These are phyloP conservation scores for Mycena maculata DNA, from an alignment of 768 basidiomycete species.

Conservation along the genomic window DNA sequence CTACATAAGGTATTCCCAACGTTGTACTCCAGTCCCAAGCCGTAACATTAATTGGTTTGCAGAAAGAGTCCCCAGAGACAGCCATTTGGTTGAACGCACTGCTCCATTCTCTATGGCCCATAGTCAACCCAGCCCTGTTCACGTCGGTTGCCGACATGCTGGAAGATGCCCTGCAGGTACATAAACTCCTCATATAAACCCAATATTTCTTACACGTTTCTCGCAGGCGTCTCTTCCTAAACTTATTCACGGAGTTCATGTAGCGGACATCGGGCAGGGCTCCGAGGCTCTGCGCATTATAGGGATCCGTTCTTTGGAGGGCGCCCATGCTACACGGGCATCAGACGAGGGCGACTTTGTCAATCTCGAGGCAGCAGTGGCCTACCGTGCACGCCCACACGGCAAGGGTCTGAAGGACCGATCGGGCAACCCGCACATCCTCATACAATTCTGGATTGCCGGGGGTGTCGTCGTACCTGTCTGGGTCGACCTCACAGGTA, in stretches of 20 bases:
- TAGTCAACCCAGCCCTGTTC: conserved; percentile 78
- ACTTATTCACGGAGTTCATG: conserved; percentile 69
- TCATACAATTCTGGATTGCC: conserved; percentile 75
- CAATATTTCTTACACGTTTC: not conserved
- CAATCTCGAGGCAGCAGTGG: conserved; percentile 79
- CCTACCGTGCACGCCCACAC: conserved; percentile 70
- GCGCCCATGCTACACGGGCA: conserved; percentile 41
- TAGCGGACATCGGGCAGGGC: conserved; percentile 78
- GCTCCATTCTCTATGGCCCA: conserved; percentile 74
- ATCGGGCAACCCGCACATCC: conserved; percentile 70
- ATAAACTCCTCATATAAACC: not conserved
- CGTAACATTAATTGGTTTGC: conserved; percentile 8
- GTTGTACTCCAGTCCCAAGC: not conserved
- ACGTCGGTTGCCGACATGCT: conserved; percentile 68
- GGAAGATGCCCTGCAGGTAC: conserved; percentile 64
- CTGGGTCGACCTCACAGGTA: conserved; percentile 79
- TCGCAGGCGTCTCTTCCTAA: conserved; percentile 56
- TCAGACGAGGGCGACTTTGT: conserved; percentile 59
- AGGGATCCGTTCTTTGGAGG: conserved; percentile 65
- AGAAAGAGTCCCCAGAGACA: conserved; percentile 46
- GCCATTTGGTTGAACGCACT: conserved; percentile 75
- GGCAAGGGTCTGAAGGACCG: conserved; percentile 50
- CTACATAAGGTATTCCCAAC: conserved; percentile 16
- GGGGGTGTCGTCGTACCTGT: conserved; percentile 62
- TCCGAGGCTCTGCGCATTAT: conserved; percentile 76